phyloP scores from a whole-genome alignment of 352 stramenopile species.

The Phytophthora fragariaefolia region DNA sequence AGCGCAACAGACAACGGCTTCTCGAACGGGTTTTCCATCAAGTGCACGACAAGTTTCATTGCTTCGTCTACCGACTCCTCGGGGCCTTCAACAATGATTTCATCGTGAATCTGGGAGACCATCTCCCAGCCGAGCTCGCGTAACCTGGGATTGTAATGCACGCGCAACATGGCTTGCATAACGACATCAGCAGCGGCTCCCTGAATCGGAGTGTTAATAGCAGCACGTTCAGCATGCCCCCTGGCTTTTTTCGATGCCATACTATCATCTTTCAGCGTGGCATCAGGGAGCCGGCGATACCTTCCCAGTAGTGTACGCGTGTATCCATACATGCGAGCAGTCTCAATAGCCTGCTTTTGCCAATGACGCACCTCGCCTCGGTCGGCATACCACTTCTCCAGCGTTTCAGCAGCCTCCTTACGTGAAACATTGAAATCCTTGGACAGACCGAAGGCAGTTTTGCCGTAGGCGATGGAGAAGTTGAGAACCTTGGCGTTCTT shows the following conservation, averaged over 20 bases:
- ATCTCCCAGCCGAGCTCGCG: slow-evolving; percentile 97
- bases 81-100: slow-evolving; percentile 99
- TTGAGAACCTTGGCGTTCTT: slow-evolving; percentile 99
- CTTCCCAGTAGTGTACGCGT: slow-evolving; percentile 97
- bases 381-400: slow-evolving; percentile 98
- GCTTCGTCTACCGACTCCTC: slow-evolving; percentile 96
- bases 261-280: slow-evolving; percentile 72
- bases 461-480: slow-evolving; percentile 99
- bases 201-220: slow-evolving; percentile 99
- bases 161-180: slow-evolving; percentile 99
- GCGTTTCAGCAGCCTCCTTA: slow-evolving; percentile 79
- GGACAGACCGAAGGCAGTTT: slow-evolving; percentile 97
- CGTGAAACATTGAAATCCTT: slow-evolving; percentile 89
- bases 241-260: slow-evolving; percentile 74
- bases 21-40: slow-evolving; percentile 99
- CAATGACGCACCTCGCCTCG: slow-evolving; percentile 91
- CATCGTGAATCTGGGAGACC: slow-evolving; percentile 99
- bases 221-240: slow-evolving; percentile 93
- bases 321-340: slow-evolving; percentile 82
- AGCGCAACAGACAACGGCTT: slow-evolving; percentile 89
- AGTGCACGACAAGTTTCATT: slow-evolving; percentile 83
- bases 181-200: slow-evolving; percentile 98
- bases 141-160: slow-evolving; percentile 94
- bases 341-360: slow-evolving; percentile 94
- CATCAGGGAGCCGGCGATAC: slow-evolving; percentile 96